These are phyloP conservation scores for Phoma sp. DNA, from an alignment of 2,329 filamentous ascomycete genomes.

Conservation along the genomic window DNA sequence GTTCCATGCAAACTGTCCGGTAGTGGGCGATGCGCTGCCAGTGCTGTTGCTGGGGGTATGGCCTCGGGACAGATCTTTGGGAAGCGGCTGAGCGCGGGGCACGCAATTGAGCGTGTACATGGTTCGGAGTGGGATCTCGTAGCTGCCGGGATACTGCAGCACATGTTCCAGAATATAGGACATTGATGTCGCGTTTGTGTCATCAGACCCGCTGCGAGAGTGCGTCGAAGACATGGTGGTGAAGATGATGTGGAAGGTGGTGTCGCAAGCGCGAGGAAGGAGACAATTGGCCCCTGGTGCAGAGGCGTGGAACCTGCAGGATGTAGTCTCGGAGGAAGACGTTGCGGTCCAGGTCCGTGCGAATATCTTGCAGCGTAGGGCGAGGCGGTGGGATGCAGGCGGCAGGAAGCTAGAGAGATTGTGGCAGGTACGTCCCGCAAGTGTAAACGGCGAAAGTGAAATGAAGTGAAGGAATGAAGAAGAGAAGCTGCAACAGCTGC, in stretches of 20 bases:
- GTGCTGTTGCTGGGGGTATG: constrained; percentile 44
- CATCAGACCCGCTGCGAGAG: constrained; percentile 48
- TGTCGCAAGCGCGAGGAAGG: background rate
- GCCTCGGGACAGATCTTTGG: constrained; percentile 35
- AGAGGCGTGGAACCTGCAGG: background rate
- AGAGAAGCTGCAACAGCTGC: constrained; percentile 18
- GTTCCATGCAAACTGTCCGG: constrained; percentile 39
- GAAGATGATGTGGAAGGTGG: constrained; percentile 9
- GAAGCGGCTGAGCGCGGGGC: constrained; percentile 53
- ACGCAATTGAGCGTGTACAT: constrained; percentile 72
- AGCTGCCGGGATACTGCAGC: constrained; percentile 65
- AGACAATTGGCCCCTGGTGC: constrained; percentile 3
- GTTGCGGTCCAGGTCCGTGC: constrained; percentile 27
- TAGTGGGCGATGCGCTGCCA: constrained; percentile 46
- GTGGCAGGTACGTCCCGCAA: constrained; percentile 3
- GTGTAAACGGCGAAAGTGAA: constrained; percentile 16
- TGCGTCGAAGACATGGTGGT: constrained; percentile 42
- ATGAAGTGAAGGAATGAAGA: background rate
- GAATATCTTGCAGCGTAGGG: constrained; percentile 14
- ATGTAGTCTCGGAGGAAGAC: constrained; percentile 9
- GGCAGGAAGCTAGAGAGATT: background rate
- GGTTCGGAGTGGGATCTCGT: constrained; percentile 70
- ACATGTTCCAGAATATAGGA: constrained; percentile 54
- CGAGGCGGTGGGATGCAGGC: no score
- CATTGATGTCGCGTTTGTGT: constrained; percentile 38